A percentile compares a stretch with the other conserved stretches of the same genome.
Evolutionary conservation across 192 early-diverging fungal genomes (phyloP).

Genomic region (Lunasporangiospora selenospora): DNA sequence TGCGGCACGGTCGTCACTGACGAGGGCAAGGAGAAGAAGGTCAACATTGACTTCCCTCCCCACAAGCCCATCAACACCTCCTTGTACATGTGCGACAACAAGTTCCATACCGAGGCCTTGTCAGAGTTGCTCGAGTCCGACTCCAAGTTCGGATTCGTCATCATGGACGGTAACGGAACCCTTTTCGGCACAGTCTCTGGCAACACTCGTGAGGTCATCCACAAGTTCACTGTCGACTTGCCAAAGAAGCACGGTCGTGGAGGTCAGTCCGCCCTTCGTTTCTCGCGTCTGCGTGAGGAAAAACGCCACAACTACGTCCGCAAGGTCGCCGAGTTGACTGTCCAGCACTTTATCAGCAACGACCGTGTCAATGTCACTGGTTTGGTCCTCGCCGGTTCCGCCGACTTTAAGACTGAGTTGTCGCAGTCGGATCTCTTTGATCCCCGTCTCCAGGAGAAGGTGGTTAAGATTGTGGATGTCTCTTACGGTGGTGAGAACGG

Average conservation of each 20-base stretch:
- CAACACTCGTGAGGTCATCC: conserved; percentile 91
- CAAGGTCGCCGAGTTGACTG: conserved; percentile 97
- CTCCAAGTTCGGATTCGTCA: conserved; percentile 96
- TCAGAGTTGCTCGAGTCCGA: conserved; percentile 92
- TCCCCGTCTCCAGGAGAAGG: conserved; percentile 84
- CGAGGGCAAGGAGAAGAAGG: conserved; percentile 99
- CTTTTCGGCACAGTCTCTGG: conserved; percentile 96
- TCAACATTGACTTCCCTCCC: conserved; percentile 98
- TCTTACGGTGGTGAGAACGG: conserved; percentile 99
- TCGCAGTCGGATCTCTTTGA: conserved; percentile 97
- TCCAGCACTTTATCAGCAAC: conserved; percentile 93
- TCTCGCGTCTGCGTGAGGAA: conserved; percentile 98
- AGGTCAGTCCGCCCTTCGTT: conserved; percentile 99
- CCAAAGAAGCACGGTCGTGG: conserved; percentile 99
- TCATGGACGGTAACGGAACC: conserved; percentile 98
- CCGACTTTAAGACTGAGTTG: conserved; percentile 99
- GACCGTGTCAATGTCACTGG: conserved; percentile 91
- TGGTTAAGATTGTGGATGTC: conserved; percentile 96
- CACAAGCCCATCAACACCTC: conserved; percentile 99
- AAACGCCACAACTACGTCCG: conserved; percentile 99
- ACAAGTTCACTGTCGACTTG: conserved; percentile 95
- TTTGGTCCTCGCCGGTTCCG: conserved; percentile 95
- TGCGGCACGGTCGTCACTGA: conserved; percentile 98
- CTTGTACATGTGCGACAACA: conserved; percentile 98
- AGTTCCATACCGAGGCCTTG: conserved; percentile 97